Evolutionary conservation across 257 asterid genomes (phyloP).

Genomic region (Echium plantagineum): DNA sequence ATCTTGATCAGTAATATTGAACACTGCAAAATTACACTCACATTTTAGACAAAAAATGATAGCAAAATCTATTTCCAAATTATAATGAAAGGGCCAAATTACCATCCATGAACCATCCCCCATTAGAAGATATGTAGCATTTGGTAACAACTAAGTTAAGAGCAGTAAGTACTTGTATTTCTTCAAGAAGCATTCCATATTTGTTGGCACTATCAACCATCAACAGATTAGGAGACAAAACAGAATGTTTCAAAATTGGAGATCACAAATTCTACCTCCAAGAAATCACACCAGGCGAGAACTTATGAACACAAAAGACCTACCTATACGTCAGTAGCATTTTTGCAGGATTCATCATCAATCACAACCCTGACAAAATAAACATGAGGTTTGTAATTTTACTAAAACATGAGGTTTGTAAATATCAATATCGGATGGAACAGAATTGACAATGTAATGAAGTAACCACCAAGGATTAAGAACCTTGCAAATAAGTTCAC

Average conservation of each 20-base stretch:
- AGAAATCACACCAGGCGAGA: slow-evolving; percentile 7
- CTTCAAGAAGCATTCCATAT: slow-evolving; percentile 87
- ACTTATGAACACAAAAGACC: slow-evolving; percentile 1
- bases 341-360: slow-evolving; percentile 80
- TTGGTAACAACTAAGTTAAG: slow-evolving; percentile 69
- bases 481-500: too few relatives aligned
- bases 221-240: slow-evolving; percentile 5
- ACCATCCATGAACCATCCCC: slow-evolving; percentile 99
- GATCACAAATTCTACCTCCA: neutral
- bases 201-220: slow-evolving; percentile 97
- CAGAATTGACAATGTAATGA: too few relatives aligned
- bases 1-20: too few relatives aligned
- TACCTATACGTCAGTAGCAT: slow-evolving; percentile 81
- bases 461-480: too few relatives aligned
- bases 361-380: slow-evolving; percentile 68
- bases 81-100: slow-evolving; percentile 7
- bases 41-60: too few relatives aligned
- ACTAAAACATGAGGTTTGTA: too few relatives aligned
- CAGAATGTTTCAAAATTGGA: neutral
- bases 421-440: too few relatives aligned
- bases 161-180: slow-evolving; percentile 86
- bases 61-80: too few relatives aligned
- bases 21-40: too few relatives aligned
- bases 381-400: too few relatives aligned
- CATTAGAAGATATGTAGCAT: too few relatives aligned